Evolutionary conservation across 495 filamentous ascomycete genomes (phyloP).

Genomic region (Parachaetomium inaequale): DNA sequence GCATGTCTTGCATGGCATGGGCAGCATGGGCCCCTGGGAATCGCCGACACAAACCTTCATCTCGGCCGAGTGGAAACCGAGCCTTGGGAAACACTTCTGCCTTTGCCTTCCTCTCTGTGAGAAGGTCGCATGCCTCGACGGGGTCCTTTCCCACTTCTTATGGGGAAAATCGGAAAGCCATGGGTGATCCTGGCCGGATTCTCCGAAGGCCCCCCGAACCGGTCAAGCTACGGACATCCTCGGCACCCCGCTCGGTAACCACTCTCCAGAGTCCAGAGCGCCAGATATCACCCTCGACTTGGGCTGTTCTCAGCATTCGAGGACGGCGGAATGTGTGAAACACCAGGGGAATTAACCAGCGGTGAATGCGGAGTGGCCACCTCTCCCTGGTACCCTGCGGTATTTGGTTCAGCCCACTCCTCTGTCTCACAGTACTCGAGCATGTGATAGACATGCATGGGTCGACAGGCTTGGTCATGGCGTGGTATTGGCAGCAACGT

Average conservation of each 20-base stretch:
- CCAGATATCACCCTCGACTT: not conserved
- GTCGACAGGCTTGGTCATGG: not conserved
- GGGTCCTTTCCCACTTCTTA: not conserved
- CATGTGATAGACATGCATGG: slow-evolving; percentile 20
- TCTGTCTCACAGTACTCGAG: not conserved
- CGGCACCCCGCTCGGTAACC: slow-evolving; percentile 12
- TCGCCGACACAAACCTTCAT: not conserved
- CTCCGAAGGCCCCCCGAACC: not conserved
- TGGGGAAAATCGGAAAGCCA: slow-evolving; percentile 4
- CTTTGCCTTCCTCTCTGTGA: not conserved
- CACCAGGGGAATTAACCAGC: not conserved
- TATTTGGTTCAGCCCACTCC: not conserved
- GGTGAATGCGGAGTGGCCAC: slow-evolving; percentile 4
- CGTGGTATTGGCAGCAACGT: not conserved
- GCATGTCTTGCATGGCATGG: slow-evolving; percentile 2
- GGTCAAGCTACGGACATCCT: slow-evolving; percentile 8
- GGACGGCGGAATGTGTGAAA: not conserved
- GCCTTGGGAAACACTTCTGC: not conserved
- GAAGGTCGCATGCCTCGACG: not conserved
- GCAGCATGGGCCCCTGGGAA: slow-evolving; percentile 11
- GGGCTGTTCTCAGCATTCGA: not conserved
- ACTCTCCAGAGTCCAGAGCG: not conserved
- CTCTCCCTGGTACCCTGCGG: not conserved
- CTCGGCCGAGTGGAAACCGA: slow-evolving; percentile 14
- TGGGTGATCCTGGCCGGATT: slow-evolving; percentile 1